Percentiles rank a stretch among this genome's conserved stretches.
These are phyloP conservation scores for Hapsidospora chrysogenum DNA, from an alignment of 495 filamentous ascomycete species.

Conservation along the genomic window DNA sequence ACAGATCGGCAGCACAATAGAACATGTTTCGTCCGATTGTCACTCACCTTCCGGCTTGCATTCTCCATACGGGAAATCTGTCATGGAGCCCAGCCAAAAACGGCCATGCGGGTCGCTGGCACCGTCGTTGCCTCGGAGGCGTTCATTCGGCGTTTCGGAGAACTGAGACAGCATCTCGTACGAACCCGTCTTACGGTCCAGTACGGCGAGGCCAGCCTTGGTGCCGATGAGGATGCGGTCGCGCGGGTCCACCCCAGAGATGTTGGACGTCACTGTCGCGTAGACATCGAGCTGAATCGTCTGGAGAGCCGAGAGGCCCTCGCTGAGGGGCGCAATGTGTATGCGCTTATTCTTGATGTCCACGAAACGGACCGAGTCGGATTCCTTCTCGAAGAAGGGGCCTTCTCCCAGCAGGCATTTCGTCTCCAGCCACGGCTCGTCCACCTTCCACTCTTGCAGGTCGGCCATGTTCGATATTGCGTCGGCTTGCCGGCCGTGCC, in stretches of 20 bases:
- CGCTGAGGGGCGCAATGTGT: slow-evolving; percentile 38
- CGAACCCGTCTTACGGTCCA: slow-evolving; percentile 49
- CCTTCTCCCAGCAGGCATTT: slow-evolving; percentile 68
- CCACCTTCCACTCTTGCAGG: slow-evolving; percentile 26
- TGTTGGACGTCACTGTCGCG: slow-evolving; percentile 72
- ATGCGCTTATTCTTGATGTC: slow-evolving; percentile 72
- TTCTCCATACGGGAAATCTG: slow-evolving; percentile 42
- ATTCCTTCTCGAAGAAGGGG: slow-evolving; percentile 56
- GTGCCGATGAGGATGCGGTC: slow-evolving; percentile 58
- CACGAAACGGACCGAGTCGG: slow-evolving; percentile 66
- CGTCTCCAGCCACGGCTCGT: slow-evolving; percentile 57
- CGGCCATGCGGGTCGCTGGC: slow-evolving; percentile 64
- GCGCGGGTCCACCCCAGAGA: slow-evolving; percentile 46
- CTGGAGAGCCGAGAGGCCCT: slow-evolving; percentile 45
- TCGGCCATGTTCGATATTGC: slow-evolving; percentile 2
- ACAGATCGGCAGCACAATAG: no score
- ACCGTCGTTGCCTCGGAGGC: slow-evolving; percentile 62
- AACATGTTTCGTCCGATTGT: no score
- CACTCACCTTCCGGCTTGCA: slow-evolving; percentile 36
- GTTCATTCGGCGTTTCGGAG: slow-evolving; percentile 23
- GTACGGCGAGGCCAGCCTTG: slow-evolving; percentile 63
- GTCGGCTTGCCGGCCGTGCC: no score
- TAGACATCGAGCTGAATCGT: slow-evolving; percentile 47
- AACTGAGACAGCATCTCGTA: slow-evolving; percentile 28
- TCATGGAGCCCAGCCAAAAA: slow-evolving; percentile 86